Evolutionary conservation across 768 basidiomycete genomes (phyloP), one percentile per base, ranked within the genome.

Genomic region (Kwoniella sp.): DNA sequence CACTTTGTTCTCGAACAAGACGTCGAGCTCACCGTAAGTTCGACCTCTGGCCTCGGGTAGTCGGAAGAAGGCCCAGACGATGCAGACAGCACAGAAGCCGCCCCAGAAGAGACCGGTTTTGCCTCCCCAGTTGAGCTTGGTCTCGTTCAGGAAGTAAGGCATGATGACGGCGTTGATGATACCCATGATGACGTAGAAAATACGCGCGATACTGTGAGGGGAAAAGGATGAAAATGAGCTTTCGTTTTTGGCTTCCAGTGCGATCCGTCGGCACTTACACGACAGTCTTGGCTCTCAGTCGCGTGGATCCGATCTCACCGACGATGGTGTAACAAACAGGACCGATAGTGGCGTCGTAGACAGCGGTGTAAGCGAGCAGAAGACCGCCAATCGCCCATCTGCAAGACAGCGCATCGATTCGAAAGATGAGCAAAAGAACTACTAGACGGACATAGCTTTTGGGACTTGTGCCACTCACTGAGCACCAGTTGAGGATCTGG

Each of bases 361-460:
- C 57, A 45, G 78, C 75, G 57, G 80, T 81, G 61, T 79, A 79
- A 59, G 70, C 60, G 37, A 83, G 67, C 26, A 83, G 70, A 5
- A 82, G 58, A 12, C 67, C 64, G 8, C 82, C 82, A 26, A 79
- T 72, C 1, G 73, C 82, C 73, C 74, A 79, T 38, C 52, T 54
- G 13, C 23, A n/a, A 23, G n/a, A 3, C 9, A 13, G 15, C 38
- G 4, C 55, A 29, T 8, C 15, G 20, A n/a, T 8, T 12, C 17
- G 5, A 12, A 22, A 47, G 7, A n/a, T 15, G 28, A 29, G 0
- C 28, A 41, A 13, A 28, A 12, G 13, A n/a, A 23, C 17, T 11
- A 13, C 30, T 4, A 47, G 26, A 41, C 28, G 11, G 56, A 55
- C n/a, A 66, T 41, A 47, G 41, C 57, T 8, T 53, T 68, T 41